These are phyloP conservation scores for Clarireedia homoeocarpa DNA, from an alignment of 2,329 filamentous ascomycete species.

Conservation along the genomic window DNA sequence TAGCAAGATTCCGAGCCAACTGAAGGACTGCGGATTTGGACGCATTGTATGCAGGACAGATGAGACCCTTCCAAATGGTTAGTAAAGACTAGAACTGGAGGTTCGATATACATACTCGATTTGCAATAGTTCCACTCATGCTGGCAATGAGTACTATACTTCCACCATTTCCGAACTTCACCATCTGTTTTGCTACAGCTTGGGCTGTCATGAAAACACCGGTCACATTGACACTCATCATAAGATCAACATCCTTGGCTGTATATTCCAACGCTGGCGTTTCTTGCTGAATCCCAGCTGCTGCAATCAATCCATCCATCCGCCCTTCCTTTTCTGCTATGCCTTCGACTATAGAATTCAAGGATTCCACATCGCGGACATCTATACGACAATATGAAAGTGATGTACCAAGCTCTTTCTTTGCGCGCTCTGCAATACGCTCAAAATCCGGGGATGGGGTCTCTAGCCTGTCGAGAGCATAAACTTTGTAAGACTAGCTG, in stretches of 20 bases:
- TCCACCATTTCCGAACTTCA: conserved; percentile 47
- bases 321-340: conserved; percentile 66
- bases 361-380: conserved; percentile 60
- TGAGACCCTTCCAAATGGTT: conserved; percentile 40
- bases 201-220: conserved; percentile 81
- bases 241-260: conserved; percentile 65
- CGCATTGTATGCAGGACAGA: conserved; percentile 63
- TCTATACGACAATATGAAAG: conserved; percentile 69
- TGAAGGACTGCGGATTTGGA: conserved; percentile 70
- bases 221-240: conserved; percentile 81
- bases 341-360: conserved; percentile 58
- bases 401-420: conserved; percentile 44
- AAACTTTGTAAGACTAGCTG: conserved; percentile 14
- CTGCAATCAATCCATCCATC: conserved; percentile 69
- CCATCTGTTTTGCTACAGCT: conserved; percentile 74
- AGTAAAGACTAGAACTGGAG: not conserved
- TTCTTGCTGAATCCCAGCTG: conserved; percentile 72
- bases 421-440: conserved; percentile 41
- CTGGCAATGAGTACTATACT: conserved; percentile 62
- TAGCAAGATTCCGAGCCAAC: conserved; percentile 60
- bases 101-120: conserved; percentile 37
- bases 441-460: conserved; percentile 49
- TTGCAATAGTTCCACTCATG: conserved; percentile 62
- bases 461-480: conserved; percentile 29
- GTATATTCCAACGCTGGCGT: conserved; percentile 75